phyloP scores from a whole-genome alignment of 768 basidiomycete genomes.

The Boletus sp. region DNA sequence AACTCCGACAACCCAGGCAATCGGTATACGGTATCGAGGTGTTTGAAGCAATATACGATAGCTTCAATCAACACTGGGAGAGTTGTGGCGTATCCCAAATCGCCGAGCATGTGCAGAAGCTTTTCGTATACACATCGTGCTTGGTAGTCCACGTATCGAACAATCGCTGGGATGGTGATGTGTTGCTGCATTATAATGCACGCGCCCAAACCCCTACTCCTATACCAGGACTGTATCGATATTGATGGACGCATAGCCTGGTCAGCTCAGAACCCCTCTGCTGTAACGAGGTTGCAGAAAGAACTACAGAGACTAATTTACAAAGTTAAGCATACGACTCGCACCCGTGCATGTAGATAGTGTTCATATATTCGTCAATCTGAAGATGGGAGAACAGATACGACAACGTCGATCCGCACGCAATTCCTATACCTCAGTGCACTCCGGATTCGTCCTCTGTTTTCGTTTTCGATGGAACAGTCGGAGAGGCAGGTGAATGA shows the following conservation, averaged over 20 bases:
- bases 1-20: conserved; percentile 35
- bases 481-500: conserved; percentile 7
- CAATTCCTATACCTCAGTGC: background rate
- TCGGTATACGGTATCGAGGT: conserved; percentile 49
- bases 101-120: conserved; percentile 32
- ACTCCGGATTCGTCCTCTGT: background rate
- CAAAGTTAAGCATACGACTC: background rate
- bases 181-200: conserved; percentile 38
- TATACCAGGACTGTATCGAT: background rate
- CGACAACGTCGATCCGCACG: background rate
- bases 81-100: conserved; percentile 32
- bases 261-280: background rate
- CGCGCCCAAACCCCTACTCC: background rate
- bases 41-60: conserved; percentile 51
- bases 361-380: background rate
- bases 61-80: conserved; percentile 41
- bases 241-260: too few species aligned
- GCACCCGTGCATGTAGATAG: background rate
- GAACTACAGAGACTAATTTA: background rate
- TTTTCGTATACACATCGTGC: conserved; percentile 40
- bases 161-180: conserved; percentile 46
- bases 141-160: conserved; percentile 35
- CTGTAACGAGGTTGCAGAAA: background rate
- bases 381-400: background rate
- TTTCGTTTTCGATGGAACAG: background rate